phyloP scores from a whole-genome alignment of 495 filamentous ascomycete genomes.

The Lasiosphaeriaceae sp. region DNA sequence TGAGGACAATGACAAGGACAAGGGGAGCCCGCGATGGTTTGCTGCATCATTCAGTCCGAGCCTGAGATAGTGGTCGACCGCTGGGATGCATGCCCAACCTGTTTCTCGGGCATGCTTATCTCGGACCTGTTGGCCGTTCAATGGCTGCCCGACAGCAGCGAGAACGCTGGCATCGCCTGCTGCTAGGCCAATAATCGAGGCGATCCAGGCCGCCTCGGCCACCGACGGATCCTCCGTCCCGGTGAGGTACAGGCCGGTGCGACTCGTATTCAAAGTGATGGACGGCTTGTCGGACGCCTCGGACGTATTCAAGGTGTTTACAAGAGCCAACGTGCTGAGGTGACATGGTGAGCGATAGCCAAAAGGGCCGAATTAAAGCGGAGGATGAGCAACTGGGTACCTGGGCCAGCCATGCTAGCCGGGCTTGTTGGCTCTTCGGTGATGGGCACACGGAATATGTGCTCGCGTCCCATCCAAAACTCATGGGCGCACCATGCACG shows the following conservation, averaged over 20 bases:
- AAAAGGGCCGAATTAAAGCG: neutral
- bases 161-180: neutral
- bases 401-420: too few relatives aligned
- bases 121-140: neutral
- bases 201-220: neutral
- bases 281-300: neutral
- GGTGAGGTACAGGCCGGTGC: neutral
- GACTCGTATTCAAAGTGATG: neutral
- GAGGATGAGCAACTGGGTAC: neutral
- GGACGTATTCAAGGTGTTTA: neutral
- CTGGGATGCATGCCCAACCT: neutral
- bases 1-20: neutral
- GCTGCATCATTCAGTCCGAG: neutral
- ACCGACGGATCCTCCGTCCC: neutral
- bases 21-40: neutral
- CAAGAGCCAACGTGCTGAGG: neutral
- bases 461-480: neutral
- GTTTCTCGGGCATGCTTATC: neutral
- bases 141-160: neutral
- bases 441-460: neutral
- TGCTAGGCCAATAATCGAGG: neutral
- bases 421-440: neutral
- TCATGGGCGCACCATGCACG: constrained; percentile 3
- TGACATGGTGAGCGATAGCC: neutral
- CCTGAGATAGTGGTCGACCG: neutral